Evolutionary conservation across 108 stramenopile genomes (phyloP).

Genomic region (Fistulifera solaris): DNA sequence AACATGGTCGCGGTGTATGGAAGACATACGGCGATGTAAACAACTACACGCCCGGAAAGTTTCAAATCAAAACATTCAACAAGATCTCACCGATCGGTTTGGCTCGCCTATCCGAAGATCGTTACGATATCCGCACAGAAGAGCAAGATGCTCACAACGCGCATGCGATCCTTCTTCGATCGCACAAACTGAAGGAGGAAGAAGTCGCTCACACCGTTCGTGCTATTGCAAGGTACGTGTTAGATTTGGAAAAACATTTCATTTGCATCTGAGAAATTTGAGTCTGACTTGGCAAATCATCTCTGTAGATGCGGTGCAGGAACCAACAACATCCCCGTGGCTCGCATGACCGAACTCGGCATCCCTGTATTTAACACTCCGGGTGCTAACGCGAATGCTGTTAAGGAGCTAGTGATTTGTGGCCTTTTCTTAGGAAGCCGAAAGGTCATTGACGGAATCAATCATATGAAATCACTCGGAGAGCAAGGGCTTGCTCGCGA

Average conservation of each 20-base stretch:
- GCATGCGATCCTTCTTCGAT: conserved; percentile 82
- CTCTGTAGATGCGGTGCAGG: conserved; percentile 86
- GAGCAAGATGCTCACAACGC: conserved; percentile 42
- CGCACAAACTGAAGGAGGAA: conserved; percentile 81
- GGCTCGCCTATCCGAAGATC: conserved; percentile 39
- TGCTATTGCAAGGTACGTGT: conserved; percentile 69
- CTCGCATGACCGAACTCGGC: conserved; percentile 87
- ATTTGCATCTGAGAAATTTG: not conserved
- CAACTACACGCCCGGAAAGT: conserved; percentile 69
- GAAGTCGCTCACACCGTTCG: conserved; percentile 74
- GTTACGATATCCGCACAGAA: conserved; percentile 52
- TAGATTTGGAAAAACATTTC: not conserved
- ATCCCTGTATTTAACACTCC: conserved; percentile 97
- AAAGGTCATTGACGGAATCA: conserved; percentile 78
- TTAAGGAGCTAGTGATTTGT: conserved; percentile 87
- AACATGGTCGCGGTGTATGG: conserved; percentile 74
- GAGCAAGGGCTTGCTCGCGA: conserved; percentile 73
- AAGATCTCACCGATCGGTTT: conserved; percentile 83
- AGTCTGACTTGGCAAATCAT: no score
- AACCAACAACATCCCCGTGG: conserved; percentile 90
- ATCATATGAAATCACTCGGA: conserved; percentile 79
- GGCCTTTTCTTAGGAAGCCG: conserved; percentile 78
- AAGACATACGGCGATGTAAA: conserved; percentile 67
- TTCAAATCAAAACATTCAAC: conserved; percentile 89
- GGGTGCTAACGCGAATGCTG: conserved; percentile 93